Percentiles rank a stretch among this genome's conserved stretches.
These are phyloP conservation scores for Daldinia childiae DNA, from an alignment of 495 filamentous ascomycete species.

Conservation along the genomic window DNA sequence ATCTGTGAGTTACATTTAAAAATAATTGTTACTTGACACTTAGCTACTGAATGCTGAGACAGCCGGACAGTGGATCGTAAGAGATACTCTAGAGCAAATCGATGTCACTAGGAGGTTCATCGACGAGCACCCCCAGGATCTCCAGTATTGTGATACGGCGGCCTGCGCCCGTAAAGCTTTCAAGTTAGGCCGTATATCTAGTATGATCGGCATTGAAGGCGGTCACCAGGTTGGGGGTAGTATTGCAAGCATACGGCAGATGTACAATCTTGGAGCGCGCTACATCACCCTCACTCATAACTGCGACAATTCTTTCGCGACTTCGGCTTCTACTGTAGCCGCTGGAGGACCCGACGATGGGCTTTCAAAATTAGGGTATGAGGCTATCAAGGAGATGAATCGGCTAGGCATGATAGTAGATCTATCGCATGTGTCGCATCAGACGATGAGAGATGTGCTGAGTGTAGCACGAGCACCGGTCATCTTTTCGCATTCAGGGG, in stretches of 20 bases:
- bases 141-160: constrained; percentile 39
- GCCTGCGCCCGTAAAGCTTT: constrained; percentile 39
- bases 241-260: constrained; percentile 47
- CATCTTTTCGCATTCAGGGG: constrained; percentile 67
- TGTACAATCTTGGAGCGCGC: constrained; percentile 49
- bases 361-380: constrained; percentile 32
- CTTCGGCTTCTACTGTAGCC: constrained; percentile 58
- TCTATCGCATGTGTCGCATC: constrained; percentile 62
- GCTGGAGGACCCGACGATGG: constrained; percentile 31
- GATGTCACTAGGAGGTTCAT: constrained; percentile 47
- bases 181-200: constrained; percentile 36
- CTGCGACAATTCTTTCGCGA: constrained; percentile 58
- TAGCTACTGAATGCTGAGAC: not conserved
- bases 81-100: constrained; percentile 50
- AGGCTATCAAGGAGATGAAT: constrained; percentile 62
- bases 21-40: not conserved
- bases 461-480: constrained; percentile 61
- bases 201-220: constrained; percentile 50
- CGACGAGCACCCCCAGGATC: constrained; percentile 25
- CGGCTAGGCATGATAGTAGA: constrained; percentile 61
- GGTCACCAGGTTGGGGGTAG: constrained; percentile 39
- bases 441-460: constrained; percentile 66
- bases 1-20: constrained; percentile 18
- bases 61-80: constrained; percentile 35
- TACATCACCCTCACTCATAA: constrained; percentile 54